These are phyloP conservation scores for Diversispora eburnea DNA, from an alignment of 192 early-diverging fungal species.

Conservation along the genomic window DNA sequence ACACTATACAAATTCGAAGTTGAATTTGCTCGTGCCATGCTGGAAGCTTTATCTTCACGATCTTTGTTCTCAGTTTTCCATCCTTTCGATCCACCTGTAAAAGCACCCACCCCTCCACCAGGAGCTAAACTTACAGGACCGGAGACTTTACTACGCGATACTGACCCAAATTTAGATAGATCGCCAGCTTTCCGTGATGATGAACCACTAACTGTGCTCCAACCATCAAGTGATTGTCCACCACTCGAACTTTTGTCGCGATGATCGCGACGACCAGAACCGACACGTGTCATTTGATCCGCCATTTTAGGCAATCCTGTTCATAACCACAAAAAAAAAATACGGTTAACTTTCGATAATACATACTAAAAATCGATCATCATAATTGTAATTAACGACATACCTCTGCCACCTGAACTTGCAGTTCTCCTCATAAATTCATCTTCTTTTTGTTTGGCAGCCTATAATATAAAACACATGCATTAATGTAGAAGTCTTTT, in stretches of 20 bases:
- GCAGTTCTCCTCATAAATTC: constrained; percentile 64
- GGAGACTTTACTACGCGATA: constrained; percentile 53
- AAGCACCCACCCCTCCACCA: constrained; percentile 40
- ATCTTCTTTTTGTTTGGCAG: constrained; percentile 68
- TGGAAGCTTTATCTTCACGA: constrained; percentile 41
- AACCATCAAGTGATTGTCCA: constrained; percentile 62
- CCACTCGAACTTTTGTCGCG: constrained; percentile 31
- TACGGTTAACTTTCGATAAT: neutral
- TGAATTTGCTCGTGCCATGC: constrained; percentile 41
- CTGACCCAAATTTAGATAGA: constrained; percentile 71
- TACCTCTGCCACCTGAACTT: constrained; percentile 56
- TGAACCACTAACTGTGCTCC: constrained; percentile 58
- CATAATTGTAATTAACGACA: constrained; percentile 6
- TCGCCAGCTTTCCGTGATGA: constrained; percentile 65
- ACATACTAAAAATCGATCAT: neutral
- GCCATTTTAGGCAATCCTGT: constrained; percentile 55
- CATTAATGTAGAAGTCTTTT: too few relatives aligned
- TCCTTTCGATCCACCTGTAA: constrained; percentile 40
- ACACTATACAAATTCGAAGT: constrained; percentile 43
- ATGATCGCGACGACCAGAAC: constrained; percentile 52
- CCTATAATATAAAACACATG: constrained; percentile 26
- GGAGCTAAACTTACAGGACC: constrained; percentile 53
- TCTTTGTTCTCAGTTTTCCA: constrained; percentile 49
- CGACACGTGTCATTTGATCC: constrained; percentile 56
- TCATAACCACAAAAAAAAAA: neutral